phyloP scores from a whole-genome alignment of 371 early-diverging fungal species.

The Syncephalastrum contaminatum region DNA sequence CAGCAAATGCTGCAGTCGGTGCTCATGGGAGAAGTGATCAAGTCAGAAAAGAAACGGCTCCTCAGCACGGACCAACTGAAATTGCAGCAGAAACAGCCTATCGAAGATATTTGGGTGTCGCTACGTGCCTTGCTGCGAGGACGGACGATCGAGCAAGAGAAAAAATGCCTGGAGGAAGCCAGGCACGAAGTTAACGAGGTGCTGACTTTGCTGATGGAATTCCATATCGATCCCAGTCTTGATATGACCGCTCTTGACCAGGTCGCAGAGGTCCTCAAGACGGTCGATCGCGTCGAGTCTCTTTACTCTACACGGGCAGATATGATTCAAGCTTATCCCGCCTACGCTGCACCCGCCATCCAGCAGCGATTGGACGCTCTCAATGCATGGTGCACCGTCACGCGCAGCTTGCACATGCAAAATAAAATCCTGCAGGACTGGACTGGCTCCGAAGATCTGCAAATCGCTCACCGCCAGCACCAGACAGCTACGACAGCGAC shows the following conservation, averaged over 20 bases:
- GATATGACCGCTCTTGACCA: conserved; percentile 53
- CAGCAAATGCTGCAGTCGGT: conserved; percentile 86
- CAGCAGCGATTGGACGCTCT: conserved; percentile 73
- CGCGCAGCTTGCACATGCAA: conserved; percentile 70
- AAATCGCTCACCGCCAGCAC: conserved; percentile 42
- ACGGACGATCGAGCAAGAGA: conserved; percentile 63
- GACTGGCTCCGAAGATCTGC: conserved; percentile 77
- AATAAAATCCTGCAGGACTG: conserved; percentile 75
- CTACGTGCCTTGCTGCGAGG: conserved; percentile 67
- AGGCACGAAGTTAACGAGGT: conserved; percentile 64
- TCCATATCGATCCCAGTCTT: conserved; percentile 53
- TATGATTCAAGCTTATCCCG: conserved; percentile 65
- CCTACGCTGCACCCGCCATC: conserved; percentile 66
- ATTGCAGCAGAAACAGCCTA: conserved; percentile 42
- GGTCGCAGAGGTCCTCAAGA: conserved; percentile 68
- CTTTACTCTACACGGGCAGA: conserved; percentile 74
- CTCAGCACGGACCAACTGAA: conserved; percentile 51
- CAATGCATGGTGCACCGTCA: conserved; percentile 78
- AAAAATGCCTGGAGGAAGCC: conserved; percentile 64
- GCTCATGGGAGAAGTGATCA: conserved; percentile 80
- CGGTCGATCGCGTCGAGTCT: conserved; percentile 75
- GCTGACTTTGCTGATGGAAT: conserved; percentile 63
- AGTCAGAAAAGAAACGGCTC: conserved; percentile 74
- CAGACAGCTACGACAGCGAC: conserved; percentile 10
- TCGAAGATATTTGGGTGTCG: conserved; percentile 78